A percentile compares a stretch with the other conserved stretches of the same genome.
These are phyloP conservation scores for Lentinus brumalis DNA, from an alignment of 768 basidiomycete genomes.

Conservation along the genomic window DNA sequence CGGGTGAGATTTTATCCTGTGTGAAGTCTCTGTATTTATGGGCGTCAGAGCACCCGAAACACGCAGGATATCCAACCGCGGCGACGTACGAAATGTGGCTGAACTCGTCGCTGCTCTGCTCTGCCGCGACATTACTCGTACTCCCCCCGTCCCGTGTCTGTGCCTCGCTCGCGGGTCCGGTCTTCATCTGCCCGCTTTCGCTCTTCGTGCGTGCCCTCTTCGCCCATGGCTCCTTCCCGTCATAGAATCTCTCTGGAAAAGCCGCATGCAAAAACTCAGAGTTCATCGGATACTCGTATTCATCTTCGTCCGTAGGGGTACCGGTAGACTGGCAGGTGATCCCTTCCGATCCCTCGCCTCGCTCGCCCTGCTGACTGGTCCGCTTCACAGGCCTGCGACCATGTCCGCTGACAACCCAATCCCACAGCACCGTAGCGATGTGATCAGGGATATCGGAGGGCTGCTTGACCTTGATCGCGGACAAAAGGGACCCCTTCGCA, in stretches of 20 bases:
- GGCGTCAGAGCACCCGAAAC: slow-evolving; percentile 6
- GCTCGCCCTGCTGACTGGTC: slow-evolving; percentile 16
- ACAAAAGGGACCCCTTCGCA: slow-evolving; percentile 29
- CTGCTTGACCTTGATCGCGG: slow-evolving; percentile 48
- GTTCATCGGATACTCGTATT: slow-evolving; percentile 6
- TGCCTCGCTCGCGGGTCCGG: not conserved
- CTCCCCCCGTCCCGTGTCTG: not conserved
- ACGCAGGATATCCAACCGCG: slow-evolving; percentile 1
- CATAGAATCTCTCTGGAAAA: slow-evolving; percentile 20
- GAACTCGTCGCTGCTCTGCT: slow-evolving; percentile 30
- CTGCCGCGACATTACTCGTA: not conserved
- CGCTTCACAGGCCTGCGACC: slow-evolving; percentile 22
- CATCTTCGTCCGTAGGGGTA: not conserved
- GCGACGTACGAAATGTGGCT: slow-evolving; percentile 52
- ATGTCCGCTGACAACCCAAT: slow-evolving; percentile 52
- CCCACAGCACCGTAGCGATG: slow-evolving; percentile 67
- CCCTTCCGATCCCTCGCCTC: not conserved
- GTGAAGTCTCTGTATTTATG: slow-evolving; percentile 23
- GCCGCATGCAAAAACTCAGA: slow-evolving; percentile 19
- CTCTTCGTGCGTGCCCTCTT: slow-evolving; percentile 14
- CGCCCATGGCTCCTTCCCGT: slow-evolving; percentile 12
- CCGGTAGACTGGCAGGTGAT: not conserved
- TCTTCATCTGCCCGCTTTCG: slow-evolving; percentile 9
- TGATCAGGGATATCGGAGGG: slow-evolving; percentile 62
- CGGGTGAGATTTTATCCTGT: slow-evolving; percentile 13